Conservation (phyloP, 2,329 filamentous ascomycete genomes). For the Arthrocladium fulminans region DNA sequence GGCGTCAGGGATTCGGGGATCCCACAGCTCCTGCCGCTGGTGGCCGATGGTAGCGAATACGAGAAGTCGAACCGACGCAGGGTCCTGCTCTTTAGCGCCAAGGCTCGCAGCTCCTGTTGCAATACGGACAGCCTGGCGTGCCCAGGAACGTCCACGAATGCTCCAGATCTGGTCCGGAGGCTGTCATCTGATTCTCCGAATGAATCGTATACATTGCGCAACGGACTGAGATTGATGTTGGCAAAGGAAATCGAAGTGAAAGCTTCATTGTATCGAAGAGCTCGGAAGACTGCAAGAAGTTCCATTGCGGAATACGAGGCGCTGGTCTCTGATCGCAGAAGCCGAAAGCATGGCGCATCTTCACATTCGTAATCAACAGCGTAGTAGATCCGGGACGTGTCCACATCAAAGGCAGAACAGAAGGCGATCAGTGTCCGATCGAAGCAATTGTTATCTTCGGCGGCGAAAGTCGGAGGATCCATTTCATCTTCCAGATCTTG, state of each 20-base stretch:
- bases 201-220: constrained; percentile 54
- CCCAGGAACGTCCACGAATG: constrained; percentile 45
- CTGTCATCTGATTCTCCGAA: constrained; percentile 56
- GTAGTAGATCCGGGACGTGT: constrained; percentile 59
- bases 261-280: constrained; percentile 61
- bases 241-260: constrained; percentile 61
- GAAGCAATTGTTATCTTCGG: constrained; percentile 52
- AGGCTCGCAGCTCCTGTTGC: constrained; percentile 58
- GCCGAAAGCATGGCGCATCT: constrained; percentile 57
- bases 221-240: constrained; percentile 52
- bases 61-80: constrained; percentile 58
- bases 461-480: constrained; percentile 39
- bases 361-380: constrained; percentile 53
- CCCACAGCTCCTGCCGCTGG: constrained; percentile 52
- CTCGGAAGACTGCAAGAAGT: constrained; percentile 60
- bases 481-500: constrained; percentile 44
- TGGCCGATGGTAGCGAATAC: constrained; percentile 36
- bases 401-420: constrained; percentile 59
- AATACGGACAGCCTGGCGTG: constrained; percentile 50
- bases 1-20: constrained; percentile 62
- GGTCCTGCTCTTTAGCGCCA: constrained; percentile 57
- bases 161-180: constrained; percentile 50
- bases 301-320: constrained; percentile 51
- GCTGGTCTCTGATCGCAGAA: constrained; percentile 48
- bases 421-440: constrained; percentile 61